Percentiles rank a stretch among this genome's conserved stretches.
phyloP scores from a whole-genome alignment of 2,329 filamentous ascomycete species.

The Clarireedia hainanense region DNA sequence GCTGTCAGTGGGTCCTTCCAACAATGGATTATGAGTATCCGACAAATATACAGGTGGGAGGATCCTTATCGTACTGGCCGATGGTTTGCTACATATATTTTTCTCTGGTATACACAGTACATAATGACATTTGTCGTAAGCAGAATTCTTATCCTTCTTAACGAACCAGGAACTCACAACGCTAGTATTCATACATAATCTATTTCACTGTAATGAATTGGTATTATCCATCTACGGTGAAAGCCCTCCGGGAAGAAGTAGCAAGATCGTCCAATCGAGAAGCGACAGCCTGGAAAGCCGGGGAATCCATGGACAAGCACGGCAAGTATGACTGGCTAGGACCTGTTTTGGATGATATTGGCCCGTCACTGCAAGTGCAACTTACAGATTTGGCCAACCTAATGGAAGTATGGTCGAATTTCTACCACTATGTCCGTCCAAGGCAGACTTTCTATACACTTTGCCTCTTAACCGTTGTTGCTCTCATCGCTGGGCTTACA shows the following conservation, averaged over 20 bases:
- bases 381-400: constrained; percentile 30
- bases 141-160: not conserved
- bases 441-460: constrained; percentile 24
- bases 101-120: constrained; percentile 18
- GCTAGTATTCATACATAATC: constrained; percentile 16
- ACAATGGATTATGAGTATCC: constrained; percentile 28
- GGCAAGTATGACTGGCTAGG: constrained; percentile 31
- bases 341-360: constrained; percentile 17
- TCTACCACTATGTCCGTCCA: constrained; percentile 32
- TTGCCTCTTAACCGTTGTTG: constrained; percentile 16
- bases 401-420: constrained; percentile 31
- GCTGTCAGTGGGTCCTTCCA: constrained; percentile 32
- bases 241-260: constrained; percentile 20
- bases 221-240: constrained; percentile 12
- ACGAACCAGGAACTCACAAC: constrained; percentile 6
- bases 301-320: constrained; percentile 31
- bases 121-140: constrained; percentile 20
- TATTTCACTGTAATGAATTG: constrained; percentile 17
- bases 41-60: constrained; percentile 33
- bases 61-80: constrained; percentile 25
- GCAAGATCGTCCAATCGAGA: constrained; percentile 28
- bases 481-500: constrained; percentile 19
- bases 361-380: constrained; percentile 31
- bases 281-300: constrained; percentile 26
- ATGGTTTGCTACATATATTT: constrained; percentile 22